A percentile compares a stretch with the other conserved stretches of the same genome.
phyloP scores from a whole-genome alignment of 768 basidiomycete species.

The Phylloporus sp. region DNA sequence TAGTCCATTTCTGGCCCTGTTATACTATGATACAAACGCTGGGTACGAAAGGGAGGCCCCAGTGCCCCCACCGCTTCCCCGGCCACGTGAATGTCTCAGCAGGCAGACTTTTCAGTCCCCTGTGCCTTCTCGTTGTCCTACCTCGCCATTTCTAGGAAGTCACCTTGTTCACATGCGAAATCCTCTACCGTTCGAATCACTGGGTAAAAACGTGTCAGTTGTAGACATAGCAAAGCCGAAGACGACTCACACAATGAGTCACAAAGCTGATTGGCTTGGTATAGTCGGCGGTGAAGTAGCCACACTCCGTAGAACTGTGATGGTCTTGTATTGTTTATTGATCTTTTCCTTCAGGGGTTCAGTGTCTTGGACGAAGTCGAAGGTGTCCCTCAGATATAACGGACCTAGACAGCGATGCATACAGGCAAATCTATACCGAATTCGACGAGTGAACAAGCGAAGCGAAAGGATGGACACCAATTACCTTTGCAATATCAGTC shows the following conservation, averaged over 20 bases:
- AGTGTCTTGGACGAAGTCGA: background rate
- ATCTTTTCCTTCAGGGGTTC: background rate
- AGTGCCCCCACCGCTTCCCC: too few relatives aligned
- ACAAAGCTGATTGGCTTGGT: too few relatives aligned
- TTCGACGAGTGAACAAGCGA: background rate
- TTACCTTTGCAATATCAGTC: background rate
- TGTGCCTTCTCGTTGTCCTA: too few relatives aligned
- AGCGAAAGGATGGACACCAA: background rate
- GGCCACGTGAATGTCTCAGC: too few relatives aligned
- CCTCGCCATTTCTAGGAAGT: too few relatives aligned
- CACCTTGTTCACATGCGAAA: too few relatives aligned
- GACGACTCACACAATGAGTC: background rate
- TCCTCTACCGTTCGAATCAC: too few relatives aligned
- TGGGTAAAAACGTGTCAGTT: background rate
- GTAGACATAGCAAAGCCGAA: background rate
- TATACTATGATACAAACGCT: too few relatives aligned
- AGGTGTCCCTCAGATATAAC: background rate
- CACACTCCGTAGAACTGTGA: background rate
- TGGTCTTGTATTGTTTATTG: background rate
- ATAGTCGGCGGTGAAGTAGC: background rate
- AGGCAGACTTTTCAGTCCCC: too few relatives aligned
- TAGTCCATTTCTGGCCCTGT: too few relatives aligned
- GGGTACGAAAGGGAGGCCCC: too few relatives aligned
- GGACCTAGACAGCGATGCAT: background rate
- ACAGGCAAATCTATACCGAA: conserved; percentile 4